phyloP scores from a whole-genome alignment of 2,329 filamentous ascomycete species.

The Aureobasidium melanogenum region DNA sequence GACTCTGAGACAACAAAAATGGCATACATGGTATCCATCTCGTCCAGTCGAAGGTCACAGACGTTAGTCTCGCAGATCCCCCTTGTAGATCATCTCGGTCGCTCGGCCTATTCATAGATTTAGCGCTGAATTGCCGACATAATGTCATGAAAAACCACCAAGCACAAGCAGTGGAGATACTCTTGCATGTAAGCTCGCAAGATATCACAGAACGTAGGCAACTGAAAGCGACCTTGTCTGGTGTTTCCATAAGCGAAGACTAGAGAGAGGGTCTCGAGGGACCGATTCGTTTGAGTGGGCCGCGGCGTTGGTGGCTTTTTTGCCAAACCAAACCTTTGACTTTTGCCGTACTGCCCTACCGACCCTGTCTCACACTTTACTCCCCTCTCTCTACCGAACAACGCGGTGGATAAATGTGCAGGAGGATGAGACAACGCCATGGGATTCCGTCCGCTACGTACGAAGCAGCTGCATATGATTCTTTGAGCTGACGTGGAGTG shows the following conservation, averaged over 20 bases:
- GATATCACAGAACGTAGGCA: neutral
- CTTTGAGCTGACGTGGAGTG: neutral
- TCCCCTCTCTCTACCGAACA: neutral
- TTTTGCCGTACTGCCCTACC: neutral
- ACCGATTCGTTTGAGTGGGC: neutral
- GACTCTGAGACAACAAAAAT: neutral
- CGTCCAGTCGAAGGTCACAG: neutral
- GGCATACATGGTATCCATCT: neutral
- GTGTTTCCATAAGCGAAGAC: neutral
- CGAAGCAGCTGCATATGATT: neutral
- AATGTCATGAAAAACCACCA: neutral
- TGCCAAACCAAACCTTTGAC: neutral
- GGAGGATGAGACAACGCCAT: neutral
- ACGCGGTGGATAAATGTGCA: neutral
- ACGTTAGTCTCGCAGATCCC: slow-evolving; percentile 4
- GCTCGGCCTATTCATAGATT: slow-evolving; percentile 8
- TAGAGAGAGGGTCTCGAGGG: neutral
- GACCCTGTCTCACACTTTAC: neutral
- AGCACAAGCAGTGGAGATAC: slow-evolving; percentile 1
- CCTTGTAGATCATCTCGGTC: slow-evolving; percentile 2
- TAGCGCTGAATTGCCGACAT: neutral
- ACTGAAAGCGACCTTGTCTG: neutral
- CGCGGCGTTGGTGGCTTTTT: neutral
- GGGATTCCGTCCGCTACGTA: neutral
- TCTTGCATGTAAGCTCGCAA: neutral